These are phyloP conservation scores for Yarrowia deformans DNA, from an alignment of 805 yeast species.

Conservation along the genomic window DNA sequence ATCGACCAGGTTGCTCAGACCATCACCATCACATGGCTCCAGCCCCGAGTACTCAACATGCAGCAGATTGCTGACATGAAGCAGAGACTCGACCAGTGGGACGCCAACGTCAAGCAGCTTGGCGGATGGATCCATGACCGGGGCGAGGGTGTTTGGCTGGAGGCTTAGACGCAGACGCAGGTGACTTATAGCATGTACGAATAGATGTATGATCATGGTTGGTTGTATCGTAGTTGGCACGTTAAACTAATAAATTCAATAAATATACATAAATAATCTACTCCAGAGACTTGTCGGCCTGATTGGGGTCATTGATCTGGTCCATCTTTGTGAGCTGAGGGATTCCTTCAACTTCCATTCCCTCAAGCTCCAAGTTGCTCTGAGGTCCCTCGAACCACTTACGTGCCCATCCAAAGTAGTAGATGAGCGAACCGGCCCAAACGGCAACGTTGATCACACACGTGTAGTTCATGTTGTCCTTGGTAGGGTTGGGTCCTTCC, in stretches of 20 bases:
- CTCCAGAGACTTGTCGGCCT: background rate
- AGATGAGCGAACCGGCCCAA: conserved; percentile 61
- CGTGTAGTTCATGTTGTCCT: conserved; percentile 70
- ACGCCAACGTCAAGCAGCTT: conserved; percentile 70
- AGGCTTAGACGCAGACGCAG: conserved; percentile 40
- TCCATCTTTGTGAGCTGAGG: conserved; percentile 12
- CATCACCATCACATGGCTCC: conserved; percentile 90
- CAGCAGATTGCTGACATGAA: conserved; percentile 82
- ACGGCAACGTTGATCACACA: conserved; percentile 66
- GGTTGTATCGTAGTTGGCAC: too few species aligned
- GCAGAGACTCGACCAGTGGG: conserved; percentile 78
- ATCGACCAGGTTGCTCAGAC: conserved; percentile 86
- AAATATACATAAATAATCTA: conserved; percentile 2
- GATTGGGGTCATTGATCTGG: background rate
- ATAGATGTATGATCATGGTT: background rate
- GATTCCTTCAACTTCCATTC: conserved; percentile 18
- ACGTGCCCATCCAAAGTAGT: conserved; percentile 61
- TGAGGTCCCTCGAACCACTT: conserved; percentile 66
- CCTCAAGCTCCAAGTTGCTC: conserved; percentile 43
- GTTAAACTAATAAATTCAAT: background rate
- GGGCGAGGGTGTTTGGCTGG: conserved; percentile 73
- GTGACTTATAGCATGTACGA: background rate
- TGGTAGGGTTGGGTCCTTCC: conserved; percentile 48
- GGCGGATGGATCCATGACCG: conserved; percentile 65
- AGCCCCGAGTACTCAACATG: conserved; percentile 88